phyloP scores from a whole-genome alignment of 2,329 filamentous ascomycete species.

The Dothiorella sarmentorum region DNA sequence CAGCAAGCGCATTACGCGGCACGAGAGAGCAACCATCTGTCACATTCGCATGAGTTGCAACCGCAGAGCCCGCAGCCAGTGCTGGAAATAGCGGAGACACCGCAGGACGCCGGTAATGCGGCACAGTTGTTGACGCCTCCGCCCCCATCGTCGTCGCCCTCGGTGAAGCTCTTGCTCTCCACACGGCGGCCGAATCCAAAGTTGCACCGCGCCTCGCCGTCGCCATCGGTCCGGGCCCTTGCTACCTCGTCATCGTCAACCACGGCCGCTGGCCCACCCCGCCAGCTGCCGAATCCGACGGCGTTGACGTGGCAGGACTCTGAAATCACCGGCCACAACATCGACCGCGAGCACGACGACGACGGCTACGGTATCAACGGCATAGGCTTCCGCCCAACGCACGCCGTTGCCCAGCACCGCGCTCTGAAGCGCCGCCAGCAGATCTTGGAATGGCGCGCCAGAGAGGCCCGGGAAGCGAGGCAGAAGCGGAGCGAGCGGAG shows the following conservation, averaged over 20 bases:
- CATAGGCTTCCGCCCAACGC: slow-evolving; percentile 60
- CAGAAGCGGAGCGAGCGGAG: slow-evolving; percentile 55
- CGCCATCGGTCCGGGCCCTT: background rate
- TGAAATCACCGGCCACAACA: slow-evolving; percentile 60
- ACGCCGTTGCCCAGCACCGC: slow-evolving; percentile 55
- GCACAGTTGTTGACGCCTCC: background rate
- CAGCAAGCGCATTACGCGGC: background rate
- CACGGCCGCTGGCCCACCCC: slow-evolving; percentile 20
- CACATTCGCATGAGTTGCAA: background rate
- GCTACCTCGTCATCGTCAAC: background rate
- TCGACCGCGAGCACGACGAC: slow-evolving; percentile 54
- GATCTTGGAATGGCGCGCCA: slow-evolving; percentile 56
- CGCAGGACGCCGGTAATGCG: background rate
- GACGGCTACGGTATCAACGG: slow-evolving; percentile 64
- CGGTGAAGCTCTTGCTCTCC: slow-evolving; percentile 18
- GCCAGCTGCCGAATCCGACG: slow-evolving; percentile 27
- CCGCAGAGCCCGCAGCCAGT: slow-evolving; percentile 9
- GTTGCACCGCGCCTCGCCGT: background rate
- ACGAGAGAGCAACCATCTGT: background rate
- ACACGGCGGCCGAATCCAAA: slow-evolving; percentile 2
- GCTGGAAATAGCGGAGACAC: slow-evolving; percentile 16
- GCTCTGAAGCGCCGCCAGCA: slow-evolving; percentile 57
- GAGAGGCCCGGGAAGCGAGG: slow-evolving; percentile 58
- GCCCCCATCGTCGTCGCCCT: slow-evolving; percentile 17
- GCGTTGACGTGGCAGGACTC: slow-evolving; percentile 55